Percentiles rank a stretch among this genome's conserved stretches.
Conservation (phyloP, 2,329 filamentous ascomycete genomes). For the Diaporthe ampelina region DNA sequence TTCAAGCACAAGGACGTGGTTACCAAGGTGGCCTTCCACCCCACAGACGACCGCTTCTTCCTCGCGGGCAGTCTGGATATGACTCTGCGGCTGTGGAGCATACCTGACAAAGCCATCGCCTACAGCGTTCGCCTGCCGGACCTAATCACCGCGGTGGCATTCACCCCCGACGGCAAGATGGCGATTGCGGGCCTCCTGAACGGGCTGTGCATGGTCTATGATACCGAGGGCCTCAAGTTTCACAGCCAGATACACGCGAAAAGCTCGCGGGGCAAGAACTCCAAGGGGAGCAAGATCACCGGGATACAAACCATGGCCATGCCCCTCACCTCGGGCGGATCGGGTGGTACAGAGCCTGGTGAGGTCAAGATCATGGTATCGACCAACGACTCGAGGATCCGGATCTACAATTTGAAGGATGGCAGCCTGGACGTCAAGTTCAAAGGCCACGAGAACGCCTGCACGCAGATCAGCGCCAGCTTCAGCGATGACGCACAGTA, state of each 20-base stretch:
- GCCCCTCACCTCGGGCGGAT: conserved; percentile 56
- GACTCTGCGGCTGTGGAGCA: conserved; percentile 93
- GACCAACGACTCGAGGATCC: conserved; percentile 93
- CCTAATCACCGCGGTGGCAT: conserved; percentile 93
- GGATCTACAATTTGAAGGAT: conserved; percentile 89
- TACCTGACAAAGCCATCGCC: conserved; percentile 94
- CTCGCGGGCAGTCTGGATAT: conserved; percentile 92
- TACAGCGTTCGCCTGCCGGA: conserved; percentile 84
- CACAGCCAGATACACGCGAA: conserved; percentile 93
- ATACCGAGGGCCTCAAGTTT: conserved; percentile 89
- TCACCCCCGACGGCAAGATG: conserved; percentile 91
- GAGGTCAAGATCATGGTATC: conserved; percentile 90
- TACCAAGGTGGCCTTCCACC: conserved; percentile 94
- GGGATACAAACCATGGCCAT: conserved; percentile 83
- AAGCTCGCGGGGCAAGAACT: conserved; percentile 91
- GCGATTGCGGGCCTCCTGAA: conserved; percentile 90
- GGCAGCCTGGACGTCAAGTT: conserved; percentile 91
- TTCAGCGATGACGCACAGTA: conserved; percentile 91
- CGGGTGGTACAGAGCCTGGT: conserved; percentile 58
- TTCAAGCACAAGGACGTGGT: conserved; percentile 97
- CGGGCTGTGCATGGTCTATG: conserved; percentile 90
- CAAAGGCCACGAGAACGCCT: conserved; percentile 89
- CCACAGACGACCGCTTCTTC: conserved; percentile 95
- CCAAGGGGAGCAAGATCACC: conserved; percentile 97
- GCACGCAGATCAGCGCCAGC: conserved; percentile 89